Evolutionary conservation across 225 moss, liverwort and hornwort species (phyloP).

Genomic region (Antitrichia curtipendula): DNA sequence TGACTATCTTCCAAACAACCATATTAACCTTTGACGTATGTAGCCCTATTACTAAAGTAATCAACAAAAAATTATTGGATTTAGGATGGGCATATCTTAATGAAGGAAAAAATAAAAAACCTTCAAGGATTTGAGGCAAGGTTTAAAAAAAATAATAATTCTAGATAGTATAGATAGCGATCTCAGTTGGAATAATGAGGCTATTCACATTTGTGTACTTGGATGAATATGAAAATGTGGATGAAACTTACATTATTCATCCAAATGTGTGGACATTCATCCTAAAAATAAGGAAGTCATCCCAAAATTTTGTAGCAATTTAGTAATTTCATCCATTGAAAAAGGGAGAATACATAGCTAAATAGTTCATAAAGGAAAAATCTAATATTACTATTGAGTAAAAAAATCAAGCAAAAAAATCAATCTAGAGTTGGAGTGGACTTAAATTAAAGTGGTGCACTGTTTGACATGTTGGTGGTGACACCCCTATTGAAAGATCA

Average conservation of each 20-base stretch:
- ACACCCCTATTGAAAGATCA: neutral
- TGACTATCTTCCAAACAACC: accelerated
- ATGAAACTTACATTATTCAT: no score
- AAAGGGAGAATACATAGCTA: neutral
- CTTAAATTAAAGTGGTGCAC: neutral
- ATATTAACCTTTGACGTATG: neutral
- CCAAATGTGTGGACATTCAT: accelerated
- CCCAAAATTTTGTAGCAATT: neutral
- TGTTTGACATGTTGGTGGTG: accelerated
- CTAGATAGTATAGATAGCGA: accelerated
- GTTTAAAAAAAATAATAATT: neutral
- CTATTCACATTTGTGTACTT: neutral
- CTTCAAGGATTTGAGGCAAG: no score
- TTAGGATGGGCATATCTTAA: accelerated
- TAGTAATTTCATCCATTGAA: neutral
- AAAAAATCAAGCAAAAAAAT: neutral
- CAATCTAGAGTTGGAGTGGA: accelerated
- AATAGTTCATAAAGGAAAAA: accelerated
- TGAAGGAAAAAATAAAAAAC: no score
- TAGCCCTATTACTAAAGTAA: neutral
- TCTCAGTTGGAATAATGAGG: no score
- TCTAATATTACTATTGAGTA: neutral
- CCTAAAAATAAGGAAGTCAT: accelerated
- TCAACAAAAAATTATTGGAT: neutral
- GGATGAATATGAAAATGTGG: neutral